Evolutionary conservation across 495 filamentous ascomycete genomes (phyloP), one percentile per base, ranked within the genome.

Genomic region (Penicillium steckii): DNA sequence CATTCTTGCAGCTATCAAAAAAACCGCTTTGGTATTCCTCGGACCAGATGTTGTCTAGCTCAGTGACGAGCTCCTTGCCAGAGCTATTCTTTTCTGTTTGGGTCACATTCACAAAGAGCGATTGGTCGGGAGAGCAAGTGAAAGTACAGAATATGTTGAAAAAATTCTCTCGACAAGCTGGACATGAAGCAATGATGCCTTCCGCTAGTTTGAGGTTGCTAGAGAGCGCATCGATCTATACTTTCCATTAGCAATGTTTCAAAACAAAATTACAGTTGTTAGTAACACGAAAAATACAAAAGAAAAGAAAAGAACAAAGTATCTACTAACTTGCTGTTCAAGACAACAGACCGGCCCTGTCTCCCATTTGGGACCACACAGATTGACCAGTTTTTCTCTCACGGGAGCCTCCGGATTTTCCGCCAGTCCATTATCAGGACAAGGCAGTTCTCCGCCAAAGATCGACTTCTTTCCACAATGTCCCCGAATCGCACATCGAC

Each of bases 131-230:
- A 8, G 95, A 97, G 75, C 94, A 98, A 17, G 91, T 97, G 57
- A 98, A 96, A 4, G 90, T 91, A 73, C 94, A 98, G 63, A 98
- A 98, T 38, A 95, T 81, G 75, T 97, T 91, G 79, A 88, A 96
- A 71, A 98, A 98, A 73, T 98, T 98, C 46, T 87, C 85, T 71
- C 90, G 91, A 78, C 94, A 98, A 22, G 94, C 94, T 10, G 94
- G 94, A 71, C 94, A 98, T 19, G 90, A 86, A 24, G 88, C 80
- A 64, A 97, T 96, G 55, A 98, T 86, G 46, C 83, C 78, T 60
- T 92, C 88, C 1, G 90, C 92, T n/a, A 87, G 87, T 59, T 89
- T 84, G 45, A 98, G 78, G 58, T 95, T 95, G 46, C 74, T 84
- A 19, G 85, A 80, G 33, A 98, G 81, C 6, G 85, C 78, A 48